phyloP scores from a whole-genome alignment of 805 yeast genomes.

The Teunomyces cretensis region DNA sequence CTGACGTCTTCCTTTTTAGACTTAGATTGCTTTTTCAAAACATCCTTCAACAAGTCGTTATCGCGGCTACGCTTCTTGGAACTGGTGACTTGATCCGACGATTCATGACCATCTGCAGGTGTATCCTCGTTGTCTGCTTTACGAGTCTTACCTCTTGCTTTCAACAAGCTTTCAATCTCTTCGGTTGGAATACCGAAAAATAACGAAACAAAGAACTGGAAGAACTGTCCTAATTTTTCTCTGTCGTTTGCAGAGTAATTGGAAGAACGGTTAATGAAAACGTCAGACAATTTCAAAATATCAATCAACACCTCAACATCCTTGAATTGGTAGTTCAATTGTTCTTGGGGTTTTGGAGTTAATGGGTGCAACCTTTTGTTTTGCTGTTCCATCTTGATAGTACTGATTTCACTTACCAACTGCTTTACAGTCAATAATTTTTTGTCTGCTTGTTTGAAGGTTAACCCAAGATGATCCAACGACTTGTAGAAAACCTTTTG shows the following conservation, averaged over 20 bases:
- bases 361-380: slow-evolving; percentile 83
- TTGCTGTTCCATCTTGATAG: slow-evolving; percentile 88
- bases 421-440: slow-evolving; percentile 88
- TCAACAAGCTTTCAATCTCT: slow-evolving; percentile 43
- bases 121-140: slow-evolving; percentile 14
- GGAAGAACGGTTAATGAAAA: slow-evolving; percentile 65
- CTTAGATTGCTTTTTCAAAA: slow-evolving; percentile 52
- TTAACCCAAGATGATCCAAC: slow-evolving; percentile 90
- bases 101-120: slow-evolving; percentile 14
- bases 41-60: slow-evolving; percentile 58
- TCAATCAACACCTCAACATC: slow-evolving; percentile 75
- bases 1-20: slow-evolving; percentile 34
- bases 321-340: slow-evolving; percentile 58
- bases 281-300: slow-evolving; percentile 63
- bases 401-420: slow-evolving; percentile 84
- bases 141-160: slow-evolving; percentile 15
- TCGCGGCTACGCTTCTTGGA: slow-evolving; percentile 54
- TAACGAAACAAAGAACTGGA: slow-evolving; percentile 65
- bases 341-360: slow-evolving; percentile 82
- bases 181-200: slow-evolving; percentile 65
- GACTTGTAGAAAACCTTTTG: slow-evolving; percentile 93
- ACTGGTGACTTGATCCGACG: slow-evolving; percentile 17
- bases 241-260: slow-evolving; percentile 79
- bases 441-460: slow-evolving; percentile 96
- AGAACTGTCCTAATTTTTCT: slow-evolving; percentile 69